These are phyloP conservation scores for Plicaturopsis crispa DNA, from an alignment of 768 basidiomycete species.

Conservation along the genomic window DNA sequence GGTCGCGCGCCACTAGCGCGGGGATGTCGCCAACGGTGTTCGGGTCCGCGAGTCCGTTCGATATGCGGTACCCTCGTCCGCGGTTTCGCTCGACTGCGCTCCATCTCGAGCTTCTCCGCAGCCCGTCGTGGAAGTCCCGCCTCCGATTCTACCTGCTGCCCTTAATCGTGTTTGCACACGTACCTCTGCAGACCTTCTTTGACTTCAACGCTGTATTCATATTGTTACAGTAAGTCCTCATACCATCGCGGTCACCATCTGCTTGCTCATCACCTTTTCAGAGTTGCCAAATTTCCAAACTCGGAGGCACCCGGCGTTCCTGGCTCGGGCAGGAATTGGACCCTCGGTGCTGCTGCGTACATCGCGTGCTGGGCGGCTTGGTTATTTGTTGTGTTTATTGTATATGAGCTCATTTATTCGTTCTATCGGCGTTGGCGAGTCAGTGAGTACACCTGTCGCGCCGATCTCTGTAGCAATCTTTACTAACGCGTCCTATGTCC, in stretches of 20 bases:
- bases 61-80: constrained; percentile 39
- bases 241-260: constrained; percentile 7
- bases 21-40: constrained; percentile 35
- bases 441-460: constrained; percentile 43
- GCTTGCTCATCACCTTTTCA: constrained; percentile 19
- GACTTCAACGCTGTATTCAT: constrained; percentile 88
- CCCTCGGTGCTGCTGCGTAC: constrained; percentile 76
- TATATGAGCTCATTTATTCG: constrained; percentile 74
- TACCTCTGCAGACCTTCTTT: constrained; percentile 75
- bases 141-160: constrained; percentile 66
- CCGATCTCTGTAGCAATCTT: constrained; percentile 10
- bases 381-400: constrained; percentile 61
- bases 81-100: constrained; percentile 61
- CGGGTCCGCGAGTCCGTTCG: constrained; percentile 25
- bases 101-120: constrained; percentile 61
- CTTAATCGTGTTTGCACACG: constrained; percentile 62
- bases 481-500: constrained; percentile 8
- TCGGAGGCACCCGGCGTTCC: constrained; percentile 62
- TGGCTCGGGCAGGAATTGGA: constrained; percentile 73
- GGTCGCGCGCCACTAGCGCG: constrained; percentile 50
- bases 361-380: constrained; percentile 74
- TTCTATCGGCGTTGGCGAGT: constrained; percentile 72
- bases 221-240: constrained; percentile 63
- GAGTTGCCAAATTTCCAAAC: constrained; percentile 70
- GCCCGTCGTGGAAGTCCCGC: constrained; percentile 45